A percentile compares a stretch with the other conserved stretches of the same genome.
phyloP scores from a whole-genome alignment of 768 basidiomycete species.

The Candolleomyces aberdarensis region DNA sequence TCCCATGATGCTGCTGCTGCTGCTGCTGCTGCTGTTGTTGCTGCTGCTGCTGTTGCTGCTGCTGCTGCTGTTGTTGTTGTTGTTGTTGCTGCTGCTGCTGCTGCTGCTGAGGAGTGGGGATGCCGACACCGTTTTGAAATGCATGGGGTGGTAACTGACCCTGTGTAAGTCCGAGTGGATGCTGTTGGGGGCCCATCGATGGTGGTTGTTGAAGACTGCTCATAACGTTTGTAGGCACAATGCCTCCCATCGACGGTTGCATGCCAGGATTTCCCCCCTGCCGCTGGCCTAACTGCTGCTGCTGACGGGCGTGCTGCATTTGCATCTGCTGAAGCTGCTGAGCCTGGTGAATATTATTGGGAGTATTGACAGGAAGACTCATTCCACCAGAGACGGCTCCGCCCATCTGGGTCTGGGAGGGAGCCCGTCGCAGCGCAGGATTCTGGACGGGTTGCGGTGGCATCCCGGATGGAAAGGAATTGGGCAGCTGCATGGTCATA shows the following conservation, averaged over 20 bases:
- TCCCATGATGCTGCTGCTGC: background rate
- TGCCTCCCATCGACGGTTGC: background rate
- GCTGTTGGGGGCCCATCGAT: background rate
- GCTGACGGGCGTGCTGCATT: background rate
- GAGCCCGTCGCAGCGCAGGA: background rate
- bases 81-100: background rate
- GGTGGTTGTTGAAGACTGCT: background rate
- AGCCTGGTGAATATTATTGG: background rate
- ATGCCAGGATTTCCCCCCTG: background rate
- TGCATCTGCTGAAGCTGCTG: background rate
- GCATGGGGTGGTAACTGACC: background rate
- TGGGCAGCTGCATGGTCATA: background rate
- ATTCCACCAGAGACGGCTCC: constrained; percentile 3
- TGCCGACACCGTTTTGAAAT: background rate
- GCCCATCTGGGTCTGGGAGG: constrained; percentile 8
- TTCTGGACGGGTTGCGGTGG: background rate
- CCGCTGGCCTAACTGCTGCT: background rate
- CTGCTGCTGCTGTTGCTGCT: background rate
- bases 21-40: background rate
- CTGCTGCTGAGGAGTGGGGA: background rate
- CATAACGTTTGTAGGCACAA: background rate
- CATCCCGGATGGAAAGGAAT: constrained; percentile 6
- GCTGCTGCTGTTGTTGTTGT: background rate
- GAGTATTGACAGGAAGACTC: background rate
- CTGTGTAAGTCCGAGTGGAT: background rate